Base-by-base conservation (phyloP, 805 yeast species). In the Wickerhamiella lipophila region DNA sequence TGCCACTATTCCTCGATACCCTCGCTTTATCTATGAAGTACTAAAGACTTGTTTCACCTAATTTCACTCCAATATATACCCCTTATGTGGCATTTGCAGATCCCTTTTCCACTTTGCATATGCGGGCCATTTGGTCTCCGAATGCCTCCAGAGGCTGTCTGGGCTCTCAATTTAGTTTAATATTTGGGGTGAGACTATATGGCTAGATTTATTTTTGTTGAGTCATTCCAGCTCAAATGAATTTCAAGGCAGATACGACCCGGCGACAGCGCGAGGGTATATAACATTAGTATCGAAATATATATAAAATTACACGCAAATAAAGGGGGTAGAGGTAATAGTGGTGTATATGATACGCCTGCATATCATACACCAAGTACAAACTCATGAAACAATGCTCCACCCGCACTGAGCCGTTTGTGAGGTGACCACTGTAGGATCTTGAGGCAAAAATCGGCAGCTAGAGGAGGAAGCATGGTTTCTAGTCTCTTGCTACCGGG, bases 351-450 rank as follows among this genome's bases (percentile, higher is more conserved):
- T 21, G 39, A 36, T 21, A 18, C 25, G 45, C 41, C 40, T 16
- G 40, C 32, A 34, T 36, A 16, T 47, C 46, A 51, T 6, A 49
- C 30, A 2, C 64, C 62, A 2, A 58, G 47, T 6, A 68, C 49
- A 50, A 64, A 67, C 42, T 60, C 68, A 53, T 70, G 73, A 21
- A 52, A 51, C 21, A 66, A 54, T 0, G 71, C 72, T 11, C 63
- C 61, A 1, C 54, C 52, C 1, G 72, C 64, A 9, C 59, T 59
- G 42, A 64, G 47, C 3, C 73, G 62, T 72, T 74, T 38, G 60
- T 61, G 30, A 80, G 96, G 73, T 76, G 85, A 55, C 78, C 92
- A 67, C 77, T 79, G 67, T 78, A 89, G 52, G 76, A 76, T 51
- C 68, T 58, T 64, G 74, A 87, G 61, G 74, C 87, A 54, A 50